phyloP scores from a whole-genome alignment of 2,329 filamentous ascomycete species.

The Tolypocladium inflatum region DNA sequence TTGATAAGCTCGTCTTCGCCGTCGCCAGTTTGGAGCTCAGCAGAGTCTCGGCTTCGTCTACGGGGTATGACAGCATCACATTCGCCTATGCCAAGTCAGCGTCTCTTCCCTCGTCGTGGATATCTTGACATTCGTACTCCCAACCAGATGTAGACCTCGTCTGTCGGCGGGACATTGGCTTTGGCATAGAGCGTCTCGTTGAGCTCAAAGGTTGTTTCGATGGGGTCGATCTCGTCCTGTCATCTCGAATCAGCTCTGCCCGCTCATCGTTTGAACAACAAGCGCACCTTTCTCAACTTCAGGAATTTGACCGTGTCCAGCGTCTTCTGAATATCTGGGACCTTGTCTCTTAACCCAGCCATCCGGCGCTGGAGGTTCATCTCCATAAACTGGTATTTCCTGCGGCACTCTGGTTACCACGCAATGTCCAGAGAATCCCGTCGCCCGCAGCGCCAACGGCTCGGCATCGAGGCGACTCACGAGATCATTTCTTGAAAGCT shows the following conservation, averaged over 20 bases:
- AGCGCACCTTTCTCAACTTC: slow-evolving; percentile 59
- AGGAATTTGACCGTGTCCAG: slow-evolving; percentile 85
- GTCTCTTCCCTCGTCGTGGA: neutral
- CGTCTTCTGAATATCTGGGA: slow-evolving; percentile 95
- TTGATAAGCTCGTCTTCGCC: slow-evolving; percentile 70
- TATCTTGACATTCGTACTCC: slow-evolving; percentile 48
- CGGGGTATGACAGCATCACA: slow-evolving; percentile 92
- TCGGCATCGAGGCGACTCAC: slow-evolving; percentile 38
- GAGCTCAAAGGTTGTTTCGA: slow-evolving; percentile 90
- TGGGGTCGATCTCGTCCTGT: slow-evolving; percentile 50
- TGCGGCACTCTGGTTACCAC: slow-evolving; percentile 24
- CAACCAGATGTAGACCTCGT: slow-evolving; percentile 97
- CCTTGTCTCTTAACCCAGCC: slow-evolving; percentile 79
- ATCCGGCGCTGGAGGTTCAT: slow-evolving; percentile 80
- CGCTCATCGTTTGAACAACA: neutral
- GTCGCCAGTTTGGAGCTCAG: slow-evolving; percentile 68
- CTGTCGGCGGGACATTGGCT: slow-evolving; percentile 68
- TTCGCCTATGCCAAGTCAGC: slow-evolving; percentile 55
- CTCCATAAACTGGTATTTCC: slow-evolving; percentile 99
- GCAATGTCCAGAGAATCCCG: neutral
- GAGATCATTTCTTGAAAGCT: slow-evolving; percentile 92
- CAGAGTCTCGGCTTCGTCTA: slow-evolving; percentile 75
- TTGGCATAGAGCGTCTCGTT: slow-evolving; percentile 94
- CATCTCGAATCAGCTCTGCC: neutral
- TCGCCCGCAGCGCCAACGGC: neutral